Percentiles rank a stretch among this genome's conserved stretches.
phyloP scores from a whole-genome alignment of 805 yeast species.

The Starmerella bombi region DNA sequence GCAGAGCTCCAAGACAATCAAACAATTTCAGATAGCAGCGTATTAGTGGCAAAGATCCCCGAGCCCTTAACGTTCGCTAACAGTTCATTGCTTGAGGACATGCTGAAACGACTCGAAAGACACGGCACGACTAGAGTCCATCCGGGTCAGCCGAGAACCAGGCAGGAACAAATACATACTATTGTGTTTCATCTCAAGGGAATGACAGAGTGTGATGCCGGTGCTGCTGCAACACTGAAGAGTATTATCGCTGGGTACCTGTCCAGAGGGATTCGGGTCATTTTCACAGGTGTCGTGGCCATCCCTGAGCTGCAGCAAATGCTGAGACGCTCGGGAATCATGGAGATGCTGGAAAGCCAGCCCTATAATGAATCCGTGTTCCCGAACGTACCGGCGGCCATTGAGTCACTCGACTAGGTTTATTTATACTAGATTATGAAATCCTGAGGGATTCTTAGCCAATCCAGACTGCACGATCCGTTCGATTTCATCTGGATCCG shows the following conservation, averaged over 20 bases:
- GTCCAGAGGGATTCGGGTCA: conserved; percentile 42
- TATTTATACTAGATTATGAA: conserved; percentile 11
- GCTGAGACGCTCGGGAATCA: conserved; percentile 45
- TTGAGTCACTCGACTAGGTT: conserved; percentile 18
- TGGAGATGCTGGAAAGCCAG: conserved; percentile 27
- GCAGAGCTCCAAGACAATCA: conserved; percentile 21
- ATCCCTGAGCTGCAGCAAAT: conserved; percentile 36
- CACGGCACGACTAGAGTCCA: conserved; percentile 65
- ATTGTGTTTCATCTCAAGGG: conserved; percentile 71
- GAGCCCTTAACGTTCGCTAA: conserved; percentile 86
- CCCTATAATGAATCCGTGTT: conserved; percentile 28
- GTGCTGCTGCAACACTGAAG: conserved; percentile 59
- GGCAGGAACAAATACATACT: conserved; percentile 36
- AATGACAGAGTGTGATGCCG: conserved; percentile 66
- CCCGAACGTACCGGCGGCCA: conserved; percentile 45
- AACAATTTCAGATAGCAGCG: conserved; percentile 41
- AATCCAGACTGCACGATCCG: conserved; percentile 58
- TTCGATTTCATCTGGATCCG: conserved; percentile 72
- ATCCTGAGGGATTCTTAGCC: conserved; percentile 27
- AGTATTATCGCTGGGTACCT: conserved; percentile 47
- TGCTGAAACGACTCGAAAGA: conserved; percentile 56
- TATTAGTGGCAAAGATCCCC: conserved; percentile 66
- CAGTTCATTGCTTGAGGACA: conserved; percentile 56
- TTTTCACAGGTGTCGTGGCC: conserved; percentile 48
- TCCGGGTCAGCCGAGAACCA: conserved; percentile 50